Conservation (phyloP, 768 basidiomycete genomes). For the Boletus coccyginus region DNA sequence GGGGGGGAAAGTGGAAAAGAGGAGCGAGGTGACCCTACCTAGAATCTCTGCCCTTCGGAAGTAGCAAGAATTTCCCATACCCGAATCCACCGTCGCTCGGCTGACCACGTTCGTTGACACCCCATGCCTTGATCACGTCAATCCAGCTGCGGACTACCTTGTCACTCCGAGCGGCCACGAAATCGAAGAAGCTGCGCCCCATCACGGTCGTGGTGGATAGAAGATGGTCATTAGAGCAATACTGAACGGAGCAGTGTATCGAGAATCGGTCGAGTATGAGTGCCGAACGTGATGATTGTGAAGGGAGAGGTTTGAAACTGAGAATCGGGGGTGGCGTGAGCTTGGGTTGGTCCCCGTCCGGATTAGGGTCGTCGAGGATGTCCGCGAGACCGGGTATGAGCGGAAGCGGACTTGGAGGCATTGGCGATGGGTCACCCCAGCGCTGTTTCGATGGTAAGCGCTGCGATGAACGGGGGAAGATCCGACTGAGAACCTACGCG, state of each 20-base stretch:
- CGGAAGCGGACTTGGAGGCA: slow-evolving; percentile 49
- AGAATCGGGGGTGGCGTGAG: slow-evolving; percentile 29
- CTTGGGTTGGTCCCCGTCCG: slow-evolving; percentile 4
- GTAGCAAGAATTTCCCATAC: slow-evolving; percentile 66
- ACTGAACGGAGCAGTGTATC: slow-evolving; percentile 58
- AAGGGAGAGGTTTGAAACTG: slow-evolving; percentile 61
- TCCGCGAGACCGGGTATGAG: slow-evolving; percentile 20
- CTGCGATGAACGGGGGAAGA: slow-evolving; percentile 3
- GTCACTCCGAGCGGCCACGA: slow-evolving; percentile 64
- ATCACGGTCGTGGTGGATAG: slow-evolving; percentile 57
- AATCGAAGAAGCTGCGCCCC: slow-evolving; percentile 73
- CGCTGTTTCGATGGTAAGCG: slow-evolving; percentile 39
- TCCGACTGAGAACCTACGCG: slow-evolving; percentile 37
- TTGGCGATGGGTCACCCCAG: slow-evolving; percentile 67
- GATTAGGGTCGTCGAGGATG: slow-evolving; percentile 5
- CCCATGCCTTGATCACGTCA: slow-evolving; percentile 76
- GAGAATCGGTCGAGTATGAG: slow-evolving; percentile 81
- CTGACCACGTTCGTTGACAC: slow-evolving; percentile 79
- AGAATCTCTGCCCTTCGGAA: slow-evolving; percentile 60
- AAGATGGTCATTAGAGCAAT: slow-evolving; percentile 73
- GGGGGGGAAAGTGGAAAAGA: background rate
- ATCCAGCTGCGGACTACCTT: slow-evolving; percentile 69
- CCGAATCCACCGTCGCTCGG: slow-evolving; percentile 85
- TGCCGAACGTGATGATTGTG: slow-evolving; percentile 72
- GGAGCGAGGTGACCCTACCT: slow-evolving; percentile 29